A percentile compares a stretch with the other conserved stretches of the same genome.
phyloP scores from a whole-genome alignment of 768 basidiomycete genomes.

The Infundibulicybe gibba region DNA sequence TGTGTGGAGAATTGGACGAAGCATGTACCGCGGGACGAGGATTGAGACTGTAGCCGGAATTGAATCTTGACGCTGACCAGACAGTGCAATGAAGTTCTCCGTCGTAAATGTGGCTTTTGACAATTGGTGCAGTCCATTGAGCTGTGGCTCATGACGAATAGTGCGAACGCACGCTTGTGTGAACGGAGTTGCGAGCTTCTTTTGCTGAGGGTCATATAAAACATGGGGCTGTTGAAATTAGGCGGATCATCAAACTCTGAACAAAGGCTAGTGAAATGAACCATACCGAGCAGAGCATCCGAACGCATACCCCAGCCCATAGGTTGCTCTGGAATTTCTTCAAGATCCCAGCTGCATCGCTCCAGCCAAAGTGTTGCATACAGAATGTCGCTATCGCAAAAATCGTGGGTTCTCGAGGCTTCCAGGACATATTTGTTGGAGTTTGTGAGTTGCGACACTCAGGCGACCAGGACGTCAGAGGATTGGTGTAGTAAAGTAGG shows the following conservation, averaged over 20 bases:
- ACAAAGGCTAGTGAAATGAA: neutral
- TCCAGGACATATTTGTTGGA: neutral
- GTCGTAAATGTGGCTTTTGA: neutral
- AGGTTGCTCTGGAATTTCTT: neutral
- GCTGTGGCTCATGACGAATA: no score
- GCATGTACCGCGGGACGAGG: no score
- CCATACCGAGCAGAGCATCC: slow-evolving; percentile 3
- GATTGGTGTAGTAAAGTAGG: slow-evolving; percentile 3
- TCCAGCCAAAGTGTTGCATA: slow-evolving; percentile 9
- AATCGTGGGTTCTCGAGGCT: slow-evolving; percentile 5
- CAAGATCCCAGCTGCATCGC: neutral
- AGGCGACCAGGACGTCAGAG: slow-evolving; percentile 7
- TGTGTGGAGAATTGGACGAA: no score
- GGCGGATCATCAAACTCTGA: neutral
- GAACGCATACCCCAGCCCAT: slow-evolving; percentile 1
- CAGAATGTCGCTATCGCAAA: slow-evolving; percentile 4
- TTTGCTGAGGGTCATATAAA: neutral
- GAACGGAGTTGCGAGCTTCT: neutral
- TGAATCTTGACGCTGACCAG: neutral
- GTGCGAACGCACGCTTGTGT: neutral
- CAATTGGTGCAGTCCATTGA: no score
- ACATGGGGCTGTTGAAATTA: neutral
- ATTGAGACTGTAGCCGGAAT: no score
- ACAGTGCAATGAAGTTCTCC: neutral
- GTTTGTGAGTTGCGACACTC: neutral